Evolutionary conservation across 1,284 basidiomycete genomes (phyloP).

Genomic region (Sphagnurus paluster): DNA sequence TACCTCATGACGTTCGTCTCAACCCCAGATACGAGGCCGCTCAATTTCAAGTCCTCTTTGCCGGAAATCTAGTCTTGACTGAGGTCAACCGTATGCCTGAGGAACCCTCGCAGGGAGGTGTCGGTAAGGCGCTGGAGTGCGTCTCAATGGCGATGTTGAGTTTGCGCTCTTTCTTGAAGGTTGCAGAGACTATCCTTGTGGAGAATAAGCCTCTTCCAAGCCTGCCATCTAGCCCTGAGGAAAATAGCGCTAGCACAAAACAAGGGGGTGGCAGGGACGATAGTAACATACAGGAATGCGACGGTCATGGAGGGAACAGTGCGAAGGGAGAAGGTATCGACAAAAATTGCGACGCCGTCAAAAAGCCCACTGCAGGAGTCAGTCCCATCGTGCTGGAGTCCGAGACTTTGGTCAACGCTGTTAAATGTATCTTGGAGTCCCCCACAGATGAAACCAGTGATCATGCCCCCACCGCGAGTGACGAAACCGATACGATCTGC

Average conservation of each 20-base stretch:
- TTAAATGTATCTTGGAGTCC: conserved; percentile 15
- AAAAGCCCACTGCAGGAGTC: too few species aligned
- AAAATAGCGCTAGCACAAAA: too few species aligned
- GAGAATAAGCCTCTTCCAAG: conserved; percentile 20
- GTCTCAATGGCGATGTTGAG: conserved; percentile 18
- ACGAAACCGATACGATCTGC: background rate
- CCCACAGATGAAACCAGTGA: too few species aligned
- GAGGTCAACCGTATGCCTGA: conserved; percentile 8
- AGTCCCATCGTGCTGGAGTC: conserved; percentile 3
- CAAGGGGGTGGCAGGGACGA: too few species aligned
- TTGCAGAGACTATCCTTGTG: conserved; percentile 17
- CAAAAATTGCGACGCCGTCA: too few species aligned
- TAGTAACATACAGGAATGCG: too few species aligned
- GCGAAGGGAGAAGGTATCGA: too few species aligned
- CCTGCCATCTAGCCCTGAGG: conserved; percentile 3
- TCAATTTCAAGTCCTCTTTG: conserved; percentile 21
- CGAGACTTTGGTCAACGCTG: conserved; percentile 13
- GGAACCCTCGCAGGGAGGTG: background rate
- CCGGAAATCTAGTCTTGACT: conserved; percentile 15
- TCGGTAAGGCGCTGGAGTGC: conserved; percentile 10
- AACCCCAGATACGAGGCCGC: conserved; percentile 20
- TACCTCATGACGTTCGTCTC: conserved; percentile 21
- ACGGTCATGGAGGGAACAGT: too few species aligned
- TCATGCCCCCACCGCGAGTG: background rate
- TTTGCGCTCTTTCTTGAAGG: conserved; percentile 19